Evolutionary conservation across 2,329 filamentous ascomycete genomes (phyloP).

Genomic region (Pseudogymnoascus sp.): DNA sequence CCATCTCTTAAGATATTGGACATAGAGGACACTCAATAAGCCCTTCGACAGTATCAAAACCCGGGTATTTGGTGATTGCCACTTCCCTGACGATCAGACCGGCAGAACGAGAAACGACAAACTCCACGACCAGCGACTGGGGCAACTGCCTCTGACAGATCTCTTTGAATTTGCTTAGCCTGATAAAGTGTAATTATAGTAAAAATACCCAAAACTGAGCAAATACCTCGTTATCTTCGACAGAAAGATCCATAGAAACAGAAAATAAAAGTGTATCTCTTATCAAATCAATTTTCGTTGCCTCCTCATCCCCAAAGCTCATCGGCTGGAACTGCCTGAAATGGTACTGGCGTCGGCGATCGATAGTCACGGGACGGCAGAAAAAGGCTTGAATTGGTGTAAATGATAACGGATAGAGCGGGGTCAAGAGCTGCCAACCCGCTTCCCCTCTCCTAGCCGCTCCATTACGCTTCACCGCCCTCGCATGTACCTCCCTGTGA

Average conservation of each 20-base stretch:
- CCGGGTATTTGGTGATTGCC: neutral
- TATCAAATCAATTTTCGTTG: neutral
- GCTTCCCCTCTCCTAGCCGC: constrained; percentile 2
- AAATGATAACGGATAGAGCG: neutral
- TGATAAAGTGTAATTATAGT: neutral
- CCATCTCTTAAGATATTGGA: neutral
- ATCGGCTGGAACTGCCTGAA: neutral
- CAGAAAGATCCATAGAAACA: neutral
- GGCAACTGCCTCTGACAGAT: neutral
- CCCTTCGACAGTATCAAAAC: neutral
- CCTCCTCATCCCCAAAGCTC: neutral
- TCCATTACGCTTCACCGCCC: constrained; percentile 1
- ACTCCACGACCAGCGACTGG: neutral
- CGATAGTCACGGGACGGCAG: neutral
- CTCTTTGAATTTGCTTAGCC: neutral
- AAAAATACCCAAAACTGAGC: neutral
- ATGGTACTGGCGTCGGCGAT: neutral
- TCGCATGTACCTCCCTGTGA: constrained; percentile 2
- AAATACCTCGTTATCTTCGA: neutral
- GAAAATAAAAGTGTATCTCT: constrained; percentile 1
- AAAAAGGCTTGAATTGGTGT: neutral
- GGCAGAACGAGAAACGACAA: neutral
- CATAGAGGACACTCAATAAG: neutral
- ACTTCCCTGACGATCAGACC: neutral
- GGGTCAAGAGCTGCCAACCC: neutral